Conservation (phyloP, 208 protist genomes). For the Acanthamoeba polyphaga region DNA sequence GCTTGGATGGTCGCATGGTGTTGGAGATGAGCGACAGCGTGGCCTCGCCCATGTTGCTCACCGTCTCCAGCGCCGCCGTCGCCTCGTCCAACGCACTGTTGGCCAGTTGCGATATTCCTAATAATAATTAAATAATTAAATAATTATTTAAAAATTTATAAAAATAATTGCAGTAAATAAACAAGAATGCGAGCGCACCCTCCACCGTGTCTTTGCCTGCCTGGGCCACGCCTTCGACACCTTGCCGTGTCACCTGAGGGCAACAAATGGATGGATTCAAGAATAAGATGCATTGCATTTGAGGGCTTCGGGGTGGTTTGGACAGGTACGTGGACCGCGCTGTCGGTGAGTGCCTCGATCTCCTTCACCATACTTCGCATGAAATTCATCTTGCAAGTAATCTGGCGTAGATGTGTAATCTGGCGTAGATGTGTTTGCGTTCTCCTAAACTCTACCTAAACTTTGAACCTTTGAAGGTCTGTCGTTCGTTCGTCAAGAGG, state of each 20-base stretch:
- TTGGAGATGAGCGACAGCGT: not conserved
- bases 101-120: constrained; percentile 14
- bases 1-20: not conserved
- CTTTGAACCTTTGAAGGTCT: too few species aligned
- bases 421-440: too few species aligned
- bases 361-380: not conserved
- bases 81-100: not conserved
- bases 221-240: not conserved
- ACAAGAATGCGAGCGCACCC: not conserved
- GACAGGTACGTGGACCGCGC: not conserved
- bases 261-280: too few species aligned
- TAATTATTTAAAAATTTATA: too few species aligned
- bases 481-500: too few species aligned
- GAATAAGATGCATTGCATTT: too few species aligned
- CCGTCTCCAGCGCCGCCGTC: constrained; percentile 12
- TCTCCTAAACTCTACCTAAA: too few species aligned
- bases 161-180: too few species aligned
- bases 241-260: not conserved
- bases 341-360: not conserved
- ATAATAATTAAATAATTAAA: not conserved
- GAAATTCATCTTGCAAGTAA: not conserved
- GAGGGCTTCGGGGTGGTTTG: not conserved
- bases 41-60: constrained; percentile 24
- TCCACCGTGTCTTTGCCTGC: not conserved
- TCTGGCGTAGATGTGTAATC: too few species aligned